phyloP scores from a whole-genome alignment of 352 stramenopile species.

The Saprolegnia diclina region DNA sequence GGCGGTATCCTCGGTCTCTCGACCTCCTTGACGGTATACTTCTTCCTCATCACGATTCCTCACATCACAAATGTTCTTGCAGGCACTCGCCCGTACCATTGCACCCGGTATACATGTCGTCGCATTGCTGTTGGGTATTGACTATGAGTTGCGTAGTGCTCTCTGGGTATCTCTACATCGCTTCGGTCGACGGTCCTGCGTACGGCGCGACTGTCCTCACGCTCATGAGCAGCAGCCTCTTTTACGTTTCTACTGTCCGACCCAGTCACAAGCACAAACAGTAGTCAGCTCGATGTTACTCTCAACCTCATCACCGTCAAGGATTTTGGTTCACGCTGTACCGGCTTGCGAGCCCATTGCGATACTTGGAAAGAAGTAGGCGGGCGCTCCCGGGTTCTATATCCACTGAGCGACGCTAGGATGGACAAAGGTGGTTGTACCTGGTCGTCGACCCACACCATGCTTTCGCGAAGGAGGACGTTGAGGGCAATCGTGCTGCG shows the following conservation, averaged over 20 bases:
- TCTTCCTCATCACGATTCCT: neutral
- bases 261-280: neutral
- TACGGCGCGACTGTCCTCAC: constrained; percentile 62
- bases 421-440: constrained; percentile 29
- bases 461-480: constrained; percentile 90
- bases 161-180: constrained; percentile 69
- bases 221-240: constrained; percentile 32
- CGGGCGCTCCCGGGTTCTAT: constrained; percentile 50
- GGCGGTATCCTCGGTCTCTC: constrained; percentile 77
- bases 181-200: constrained; percentile 61
- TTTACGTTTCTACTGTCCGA: constrained; percentile 10
- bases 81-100: constrained; percentile 76
- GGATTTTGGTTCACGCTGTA: too few species aligned
- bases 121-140: neutral
- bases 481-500: constrained; percentile 88
- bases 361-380: constrained; percentile 85
- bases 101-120: constrained; percentile 49
- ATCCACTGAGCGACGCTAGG: neutral
- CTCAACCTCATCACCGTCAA: neutral
- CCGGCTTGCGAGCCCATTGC: constrained; percentile 36
- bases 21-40: constrained; percentile 60
- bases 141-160: constrained; percentile 42
- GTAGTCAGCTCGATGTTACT: neutral
- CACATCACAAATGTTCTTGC: neutral
- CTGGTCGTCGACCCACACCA: constrained; percentile 95